Base-by-base conservation (phyloP, 768 basidiomycete genomes). In the Boletus reticulatus region DNA sequence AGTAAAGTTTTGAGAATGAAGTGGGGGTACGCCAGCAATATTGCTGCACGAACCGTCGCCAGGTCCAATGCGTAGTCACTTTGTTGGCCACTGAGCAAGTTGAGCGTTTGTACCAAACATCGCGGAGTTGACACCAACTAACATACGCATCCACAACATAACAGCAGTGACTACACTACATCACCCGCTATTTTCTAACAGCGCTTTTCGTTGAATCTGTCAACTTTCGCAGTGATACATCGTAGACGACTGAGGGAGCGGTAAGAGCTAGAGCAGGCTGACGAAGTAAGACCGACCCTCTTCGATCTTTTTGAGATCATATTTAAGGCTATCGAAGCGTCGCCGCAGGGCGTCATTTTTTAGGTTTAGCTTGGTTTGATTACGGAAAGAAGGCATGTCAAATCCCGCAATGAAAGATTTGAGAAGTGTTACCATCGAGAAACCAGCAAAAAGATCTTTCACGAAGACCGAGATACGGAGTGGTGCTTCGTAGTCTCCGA, bases 231-330 rank as follows among this genome's bases (percentile, higher is more conserved):
- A 93, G 72, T 36, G 90, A 90, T 16, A 93, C 83, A 67, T 93
- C 91, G 64, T 93, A 93, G 2, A 92, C 91, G 47, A 93, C 90
- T 93, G 58, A 20, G 53, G 37, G 24, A 52, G 39, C 13, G 20
- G 27, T 19, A 42, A 44, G 58, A 42, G n/a, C 32, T 24, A 31
- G 44, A 52, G 38, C 50, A 44, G 32, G 36, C 32, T 16, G 34
- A 36, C 47, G 51, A 43, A n/a, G 43, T 46, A 16, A 24, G 29
- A 61, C 76, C 46, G 53, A 82, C 91, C 90, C 84, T 92, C 91
- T 74, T 92, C 90, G 17, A 93, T 88, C 64, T 91, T 92, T 70
- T 92, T 92, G 58, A 93, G 81, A 66, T 92, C 91, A 59, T 92
- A 93, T 65, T 93, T 92, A 34, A 92, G 74, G 59, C 87, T 83